Evolutionary conservation across 805 yeast species (phyloP).

Genomic region (Yarrowia sp.): DNA sequence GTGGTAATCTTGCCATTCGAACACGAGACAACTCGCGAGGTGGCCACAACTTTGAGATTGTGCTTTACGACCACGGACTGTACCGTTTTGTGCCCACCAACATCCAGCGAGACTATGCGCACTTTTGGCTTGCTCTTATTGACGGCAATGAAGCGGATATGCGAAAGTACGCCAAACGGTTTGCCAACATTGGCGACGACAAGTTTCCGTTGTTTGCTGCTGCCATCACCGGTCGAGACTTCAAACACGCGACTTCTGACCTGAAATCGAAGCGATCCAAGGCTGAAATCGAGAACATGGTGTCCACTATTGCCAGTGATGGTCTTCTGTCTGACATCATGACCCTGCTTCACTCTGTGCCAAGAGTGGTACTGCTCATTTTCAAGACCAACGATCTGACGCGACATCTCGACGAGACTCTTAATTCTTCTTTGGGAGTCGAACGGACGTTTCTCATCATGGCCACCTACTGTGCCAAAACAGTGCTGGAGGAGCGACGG

Average conservation of each 20-base stretch:
- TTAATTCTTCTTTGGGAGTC: slow-evolving; percentile 79
- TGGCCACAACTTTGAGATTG: slow-evolving; percentile 79
- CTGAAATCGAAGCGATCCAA: slow-evolving; percentile 52
- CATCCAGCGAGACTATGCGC: slow-evolving; percentile 78
- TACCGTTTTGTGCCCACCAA: slow-evolving; percentile 78
- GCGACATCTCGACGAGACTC: slow-evolving; percentile 77
- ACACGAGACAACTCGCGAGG: slow-evolving; percentile 36
- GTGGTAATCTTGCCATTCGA: slow-evolving; percentile 89
- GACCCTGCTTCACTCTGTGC: slow-evolving; percentile 73
- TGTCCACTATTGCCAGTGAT: slow-evolving; percentile 50
- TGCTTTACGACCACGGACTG: slow-evolving; percentile 91
- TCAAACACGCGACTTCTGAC: slow-evolving; percentile 59
- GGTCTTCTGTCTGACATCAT: slow-evolving; percentile 70
- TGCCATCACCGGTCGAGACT: slow-evolving; percentile 93
- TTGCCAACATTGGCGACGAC: slow-evolving; percentile 74
- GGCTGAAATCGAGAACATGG: slow-evolving; percentile 67
- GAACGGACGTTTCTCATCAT: slow-evolving; percentile 83
- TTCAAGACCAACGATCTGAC: slow-evolving; percentile 93
- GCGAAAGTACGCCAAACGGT: slow-evolving; percentile 67
- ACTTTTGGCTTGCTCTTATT: slow-evolving; percentile 85
- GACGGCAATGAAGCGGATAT: slow-evolving; percentile 64
- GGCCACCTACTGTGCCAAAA: slow-evolving; percentile 83
- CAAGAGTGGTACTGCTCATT: slow-evolving; percentile 78
- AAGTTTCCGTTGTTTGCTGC: slow-evolving; percentile 85
- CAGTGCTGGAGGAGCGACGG: slow-evolving; percentile 65